phyloP scores from a whole-genome alignment of 805 yeast species.

The Lachancea sp. region DNA sequence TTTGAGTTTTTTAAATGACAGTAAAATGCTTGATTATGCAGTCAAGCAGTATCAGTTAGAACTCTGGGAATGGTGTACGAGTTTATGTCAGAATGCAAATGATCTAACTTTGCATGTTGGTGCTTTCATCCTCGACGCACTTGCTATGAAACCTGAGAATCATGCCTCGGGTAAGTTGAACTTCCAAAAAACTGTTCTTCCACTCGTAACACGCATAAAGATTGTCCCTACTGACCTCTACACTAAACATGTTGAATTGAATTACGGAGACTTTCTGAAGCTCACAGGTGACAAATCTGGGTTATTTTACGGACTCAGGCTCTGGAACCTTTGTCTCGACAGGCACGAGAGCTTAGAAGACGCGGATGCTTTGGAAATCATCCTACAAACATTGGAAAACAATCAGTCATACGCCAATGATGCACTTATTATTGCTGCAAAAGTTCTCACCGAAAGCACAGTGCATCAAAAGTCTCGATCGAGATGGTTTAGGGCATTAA shows the following conservation, averaged over 20 bases:
- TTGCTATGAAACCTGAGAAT: slow-evolving; percentile 1
- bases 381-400: not conserved
- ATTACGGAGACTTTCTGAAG: slow-evolving; percentile 19
- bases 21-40: slow-evolving; percentile 15
- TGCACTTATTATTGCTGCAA: not conserved
- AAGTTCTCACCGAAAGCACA: not conserved
- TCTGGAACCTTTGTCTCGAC: slow-evolving; percentile 6
- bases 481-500: not conserved
- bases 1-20: slow-evolving; percentile 15
- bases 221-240: not conserved
- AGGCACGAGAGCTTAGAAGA: not conserved
- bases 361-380: not conserved
- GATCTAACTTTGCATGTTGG: slow-evolving; percentile 14
- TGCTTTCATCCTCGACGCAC: slow-evolving; percentile 5
- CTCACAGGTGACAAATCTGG: slow-evolving; percentile 11
- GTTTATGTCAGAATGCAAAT: slow-evolving; percentile 1
- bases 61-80: slow-evolving; percentile 21
- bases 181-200: slow-evolving; percentile 1
- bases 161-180: not conserved
- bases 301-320: slow-evolving; percentile 9
- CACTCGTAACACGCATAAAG: not conserved
- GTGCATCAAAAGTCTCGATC: not conserved
- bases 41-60: slow-evolving; percentile 16
- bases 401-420: not conserved
- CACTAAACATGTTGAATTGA: slow-evolving; percentile 16